These are phyloP conservation scores for Vachellia collinsii DNA, from an alignment of 306 rosid genomes.

Conservation along the genomic window DNA sequence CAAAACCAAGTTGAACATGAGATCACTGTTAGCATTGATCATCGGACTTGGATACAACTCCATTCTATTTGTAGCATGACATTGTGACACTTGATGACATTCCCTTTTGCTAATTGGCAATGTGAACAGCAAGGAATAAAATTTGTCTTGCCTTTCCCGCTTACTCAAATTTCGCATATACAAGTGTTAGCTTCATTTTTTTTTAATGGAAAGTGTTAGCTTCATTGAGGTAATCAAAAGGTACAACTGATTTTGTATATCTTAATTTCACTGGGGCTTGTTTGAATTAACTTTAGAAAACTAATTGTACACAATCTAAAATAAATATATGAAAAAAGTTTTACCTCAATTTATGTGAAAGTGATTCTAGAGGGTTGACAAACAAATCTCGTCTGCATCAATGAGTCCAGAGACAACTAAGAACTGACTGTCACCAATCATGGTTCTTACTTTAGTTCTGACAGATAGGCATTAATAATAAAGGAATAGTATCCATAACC, in stretches of 20 bases:
- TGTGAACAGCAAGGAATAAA: conserved; percentile 16
- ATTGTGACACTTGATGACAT: background rate
- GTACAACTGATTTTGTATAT: background rate
- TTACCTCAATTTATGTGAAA: no score
- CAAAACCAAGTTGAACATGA: conserved; percentile 14
- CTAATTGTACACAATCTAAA: no score
- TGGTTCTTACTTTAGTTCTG: background rate
- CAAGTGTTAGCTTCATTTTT: background rate
- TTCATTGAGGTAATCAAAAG: background rate
- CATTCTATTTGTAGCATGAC: conserved; percentile 13
- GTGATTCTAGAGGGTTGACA: no score
- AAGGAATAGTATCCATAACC: background rate
- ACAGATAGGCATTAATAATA: background rate
- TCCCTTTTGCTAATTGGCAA: conserved; percentile 23
- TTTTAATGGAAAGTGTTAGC: background rate
- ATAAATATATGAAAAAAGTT: no score
- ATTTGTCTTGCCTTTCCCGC: conserved; percentile 17
- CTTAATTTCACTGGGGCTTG: background rate
- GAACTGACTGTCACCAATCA: background rate
- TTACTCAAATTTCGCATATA: background rate
- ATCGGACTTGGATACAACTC: conserved; percentile 3
- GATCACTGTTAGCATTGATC: background rate
- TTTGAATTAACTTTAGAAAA: no score
- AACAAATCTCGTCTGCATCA: background rate
- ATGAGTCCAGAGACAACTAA: background rate